Evolutionary conservation across 176 grass and related monocot species (phyloP), one percentile per base, ranked within the genome.

Genomic region (Oropetium thomaeum): DNA sequence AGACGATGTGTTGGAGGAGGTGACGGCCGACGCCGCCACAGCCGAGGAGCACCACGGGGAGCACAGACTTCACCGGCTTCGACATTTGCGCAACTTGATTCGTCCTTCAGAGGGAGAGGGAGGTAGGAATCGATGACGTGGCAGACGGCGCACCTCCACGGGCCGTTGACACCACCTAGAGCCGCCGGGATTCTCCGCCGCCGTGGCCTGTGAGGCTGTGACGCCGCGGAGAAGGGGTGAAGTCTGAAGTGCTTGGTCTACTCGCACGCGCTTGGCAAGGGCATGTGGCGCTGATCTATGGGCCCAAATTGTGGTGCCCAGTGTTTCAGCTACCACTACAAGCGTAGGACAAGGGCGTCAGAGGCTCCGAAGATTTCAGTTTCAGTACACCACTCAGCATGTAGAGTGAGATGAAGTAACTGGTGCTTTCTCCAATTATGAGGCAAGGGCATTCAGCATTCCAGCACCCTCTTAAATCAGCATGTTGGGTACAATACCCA

Each of bases 21-120:
- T 92, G 70, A 30, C 91, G 84, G 34, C 95, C 95, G 17, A 98
- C 95, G 71, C 91, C 91, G 79, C 91, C 89, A 63, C 91, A 92
- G 69, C 95, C 95, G 63, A 98, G 70, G 84, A 98, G 84, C 58
- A 94, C 77, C 58, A 92, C 68, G 29, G 91, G 91, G 30, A 98
- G 83, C 43, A 76, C 88, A 64, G 69, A 69, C 20, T 14, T 83
- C 69, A 59, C 62, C 41, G 37, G 27, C 47, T 40, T 17, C 73
- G 52, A 41, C 73, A 83, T 83, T 60, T 33, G 39, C 42, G 7
- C 30, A 17, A 20, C 49, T 52, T 29, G 76, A 85, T 68, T 61
- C 33, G 32, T 20, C 47, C 28, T 38, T 66, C 34, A 69, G 58
- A 61, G 4, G 14, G 42, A 10, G n/a, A 32, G 44, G 75, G n/a